Percentiles rank a stretch among this genome's conserved stretches.
Evolutionary conservation across 805 yeast genomes (phyloP).

Genomic region (Saccharomycopsis capsularis): DNA sequence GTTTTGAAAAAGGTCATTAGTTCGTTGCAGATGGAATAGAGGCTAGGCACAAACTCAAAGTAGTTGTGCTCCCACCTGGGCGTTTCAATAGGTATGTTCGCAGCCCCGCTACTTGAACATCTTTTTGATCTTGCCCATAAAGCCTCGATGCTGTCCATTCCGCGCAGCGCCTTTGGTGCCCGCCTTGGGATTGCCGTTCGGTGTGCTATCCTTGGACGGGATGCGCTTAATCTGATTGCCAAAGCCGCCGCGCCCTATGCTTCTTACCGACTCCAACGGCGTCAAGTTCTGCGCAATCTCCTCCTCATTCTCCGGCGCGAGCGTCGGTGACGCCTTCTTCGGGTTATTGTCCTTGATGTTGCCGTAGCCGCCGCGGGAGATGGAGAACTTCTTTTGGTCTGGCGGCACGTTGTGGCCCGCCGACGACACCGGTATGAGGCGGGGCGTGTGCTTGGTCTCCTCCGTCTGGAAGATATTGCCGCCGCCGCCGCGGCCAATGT

Average conservation of each 20-base stretch:
- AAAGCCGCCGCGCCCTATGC: conserved; percentile 22
- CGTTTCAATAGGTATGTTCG: too few species aligned
- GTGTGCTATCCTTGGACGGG: conserved; percentile 5
- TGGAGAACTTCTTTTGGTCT: conserved; percentile 20
- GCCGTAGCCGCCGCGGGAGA: conserved; percentile 21
- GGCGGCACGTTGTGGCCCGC: conserved; percentile 17
- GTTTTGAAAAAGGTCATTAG: too few species aligned
- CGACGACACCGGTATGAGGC: conserved; percentile 16
- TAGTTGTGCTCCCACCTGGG: too few species aligned
- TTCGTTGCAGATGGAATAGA: too few species aligned
- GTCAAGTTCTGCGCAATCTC: not conserved
- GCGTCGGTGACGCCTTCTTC: conserved; percentile 2
- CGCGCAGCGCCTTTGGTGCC: too few species aligned
- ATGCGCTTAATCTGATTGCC: conserved; percentile 19
- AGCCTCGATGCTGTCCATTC: not conserved
- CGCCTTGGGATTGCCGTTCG: too few species aligned
- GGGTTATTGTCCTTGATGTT: conserved; percentile 18
- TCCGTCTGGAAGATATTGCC: conserved; percentile 20
- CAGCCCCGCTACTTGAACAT: too few species aligned
- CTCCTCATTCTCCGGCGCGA: conserved; percentile 2
- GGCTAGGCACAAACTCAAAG: too few species aligned
- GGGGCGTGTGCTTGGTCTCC: conserved; percentile 9
- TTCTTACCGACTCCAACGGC: conserved; percentile 15
- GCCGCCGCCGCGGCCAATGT: conserved; percentile 21
- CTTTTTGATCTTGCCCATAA: not conserved